Percentiles rank a stretch among this genome's conserved stretches.
These are phyloP conservation scores for Amylocarpus encephaloides DNA, from an alignment of 2,329 filamentous ascomycete species.

Conservation along the genomic window DNA sequence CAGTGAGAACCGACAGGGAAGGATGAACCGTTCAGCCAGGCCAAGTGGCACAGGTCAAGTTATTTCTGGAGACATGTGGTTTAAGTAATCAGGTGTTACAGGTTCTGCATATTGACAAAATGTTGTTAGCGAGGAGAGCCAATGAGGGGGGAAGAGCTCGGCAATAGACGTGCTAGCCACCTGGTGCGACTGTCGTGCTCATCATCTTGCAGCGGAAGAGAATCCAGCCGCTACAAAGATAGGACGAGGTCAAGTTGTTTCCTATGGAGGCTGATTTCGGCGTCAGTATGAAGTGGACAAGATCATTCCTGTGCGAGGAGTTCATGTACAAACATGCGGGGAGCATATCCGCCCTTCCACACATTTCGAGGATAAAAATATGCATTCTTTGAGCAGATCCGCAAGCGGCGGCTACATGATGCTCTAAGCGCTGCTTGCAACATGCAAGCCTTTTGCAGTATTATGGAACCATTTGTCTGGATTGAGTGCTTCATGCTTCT, in stretches of 20 bases:
- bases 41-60: neutral
- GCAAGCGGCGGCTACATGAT: no score
- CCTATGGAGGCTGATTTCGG: neutral
- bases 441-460: no score
- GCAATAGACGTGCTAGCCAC: conserved; percentile 1
- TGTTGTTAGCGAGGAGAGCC: neutral
- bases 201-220: conserved; percentile 1
- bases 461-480: no score
- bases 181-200: neutral
- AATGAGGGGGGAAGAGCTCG: neutral
- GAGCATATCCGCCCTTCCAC: conserved; percentile 1
- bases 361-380: neutral
- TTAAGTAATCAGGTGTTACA: conserved; percentile 8
- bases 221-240: neutral
- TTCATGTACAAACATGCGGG: conserved; percentile 1
- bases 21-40: conserved; percentile 1
- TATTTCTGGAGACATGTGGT: conserved; percentile 2
- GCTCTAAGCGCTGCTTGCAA: no score
- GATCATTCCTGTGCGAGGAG: neutral
- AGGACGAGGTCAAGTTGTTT: neutral
- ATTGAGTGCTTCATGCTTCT: neutral
- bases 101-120: conserved; percentile 6
- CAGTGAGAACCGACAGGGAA: conserved; percentile 4
- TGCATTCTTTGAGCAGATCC: neutral
- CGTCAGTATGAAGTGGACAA: neutral